Base-by-base conservation (phyloP, 768 basidiomycete species). In the Candolleomyces efflorescens region DNA sequence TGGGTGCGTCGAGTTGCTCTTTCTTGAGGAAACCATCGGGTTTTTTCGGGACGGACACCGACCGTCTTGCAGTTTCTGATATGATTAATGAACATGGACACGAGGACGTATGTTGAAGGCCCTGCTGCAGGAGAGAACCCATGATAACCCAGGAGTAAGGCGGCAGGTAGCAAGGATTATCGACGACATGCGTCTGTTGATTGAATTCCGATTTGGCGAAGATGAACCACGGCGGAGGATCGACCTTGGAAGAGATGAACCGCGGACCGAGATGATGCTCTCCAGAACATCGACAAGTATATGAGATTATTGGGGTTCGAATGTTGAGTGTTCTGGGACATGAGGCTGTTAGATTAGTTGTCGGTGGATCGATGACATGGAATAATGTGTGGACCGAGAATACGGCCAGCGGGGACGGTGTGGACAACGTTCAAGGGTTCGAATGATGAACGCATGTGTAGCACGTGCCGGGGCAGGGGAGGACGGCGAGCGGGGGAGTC, bases 381-480 rank as follows among this genome's bases (percentile, higher is more conserved):
- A 32, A 32, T 32, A 32, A 5, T 11, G 32, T n/a, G n/a, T n/a
- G 43, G 43, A 44, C 20, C 43, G 43, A 44, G 46, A 6, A 18
- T 2, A 20, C 46, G 24, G 46, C 20, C 3, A 47, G 46, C 46
- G 10, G 46, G 46, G 23, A 24, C 46, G 20, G 17, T 7, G 23
- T n/a, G 5, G 26, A 20, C 51, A 53, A 53, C 32, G 37, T 53
- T 53, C 36, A 39, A 22, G 37, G 51, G 51, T 38, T 2, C 32
- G 18, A 53, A 53, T 11, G 48, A 56, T 55, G 47, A 27, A 63
- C 62, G 62, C 64, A 62, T 65, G 64, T 65, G 38, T 36, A 32
- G 48, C 63, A 65, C 62, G 62, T 61, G 64, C 58, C 18, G 57
- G n/a, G 32, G 32, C 32, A 45, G 48, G 26, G 37, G 46, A 46